phyloP scores from a whole-genome alignment of 345 rosid genomes.

The Arabis alpina region DNA sequence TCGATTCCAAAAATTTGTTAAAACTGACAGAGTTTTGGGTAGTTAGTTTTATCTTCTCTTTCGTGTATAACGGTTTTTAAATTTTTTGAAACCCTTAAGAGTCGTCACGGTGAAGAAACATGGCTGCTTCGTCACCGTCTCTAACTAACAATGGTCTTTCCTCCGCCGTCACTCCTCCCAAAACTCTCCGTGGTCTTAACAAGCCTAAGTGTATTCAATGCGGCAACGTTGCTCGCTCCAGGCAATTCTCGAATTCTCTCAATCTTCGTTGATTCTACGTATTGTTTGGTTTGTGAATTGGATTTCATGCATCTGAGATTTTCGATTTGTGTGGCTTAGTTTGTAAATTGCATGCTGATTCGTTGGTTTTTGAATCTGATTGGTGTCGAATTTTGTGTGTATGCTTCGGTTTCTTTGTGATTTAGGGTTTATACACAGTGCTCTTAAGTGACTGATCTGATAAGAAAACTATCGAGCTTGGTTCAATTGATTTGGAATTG shows the following conservation, averaged over 20 bases:
- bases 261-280: slow-evolving; percentile 14
- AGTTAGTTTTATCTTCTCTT: slow-evolving; percentile 7
- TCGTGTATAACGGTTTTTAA: slow-evolving; percentile 27
- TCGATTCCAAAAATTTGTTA: slow-evolving; percentile 29
- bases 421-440: slow-evolving; percentile 6
- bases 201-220: slow-evolving; percentile 97
- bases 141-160: slow-evolving; percentile 39
- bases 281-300: not conserved
- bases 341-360: slow-evolving; percentile 1
- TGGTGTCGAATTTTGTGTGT: not conserved
- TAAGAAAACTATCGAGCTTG: too few species aligned
- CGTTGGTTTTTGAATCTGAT: not conserved
- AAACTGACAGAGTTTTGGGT: not conserved
- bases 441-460: not conserved
- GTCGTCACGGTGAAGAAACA: slow-evolving; percentile 30
- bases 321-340: slow-evolving; percentile 2
- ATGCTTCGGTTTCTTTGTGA: not conserved
- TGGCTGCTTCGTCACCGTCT: slow-evolving; percentile 71
- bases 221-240: slow-evolving; percentile 97
- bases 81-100: slow-evolving; percentile 24
- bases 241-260: slow-evolving; percentile 44
- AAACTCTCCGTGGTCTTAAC: slow-evolving; percentile 92
- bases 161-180: slow-evolving; percentile 55
- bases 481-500: not conserved
- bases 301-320: slow-evolving; percentile 9